Evolutionary conservation across 768 basidiomycete genomes (phyloP), one percentile per base, ranked within the genome.

Genomic region (Mycena vulgaris): DNA sequence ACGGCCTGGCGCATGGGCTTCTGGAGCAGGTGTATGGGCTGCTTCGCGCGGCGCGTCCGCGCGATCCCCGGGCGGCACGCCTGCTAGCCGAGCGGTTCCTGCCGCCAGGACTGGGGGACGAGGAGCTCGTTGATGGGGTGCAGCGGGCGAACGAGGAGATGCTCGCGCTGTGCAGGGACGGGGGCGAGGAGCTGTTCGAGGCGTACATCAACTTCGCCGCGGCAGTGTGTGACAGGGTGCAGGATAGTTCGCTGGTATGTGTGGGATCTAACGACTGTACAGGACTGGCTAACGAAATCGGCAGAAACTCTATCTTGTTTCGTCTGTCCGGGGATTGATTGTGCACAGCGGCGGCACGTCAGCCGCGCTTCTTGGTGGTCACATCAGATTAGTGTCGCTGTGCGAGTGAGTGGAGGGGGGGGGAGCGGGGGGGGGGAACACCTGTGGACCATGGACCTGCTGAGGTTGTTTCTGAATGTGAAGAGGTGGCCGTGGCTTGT

Each of bases 291-390:
- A 61, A 56, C 56, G 56, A 21, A 63, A 13, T 45, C 59, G 42
- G 51, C 77, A 92, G 92, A 88, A 86, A 80, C 70, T 77, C 61
- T 94, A 91, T 78, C 81, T 93, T 42, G 78, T 85, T 66, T 37
- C 58, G 52, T 47, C 76, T 78, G 45, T 56, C 7, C 63, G 57
- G 63, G 11, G 57, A 35, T 27, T 63, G 53, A 61, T 62, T 30
- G 58, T 1, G 8, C 48, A 21, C 21, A 45, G 19, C 42, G 42
- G 42, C 19, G 42, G 42, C 6, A 5, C 3, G 21, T 45, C 42
- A 45, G 4, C 42, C 5, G 42, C 42, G 42, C 42, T 45, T 45
- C 42, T 45, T 5, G 42, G 21, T n/a, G 42, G 42, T 5, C 42
- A 45, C 42, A 45, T 45, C 42, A 45, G 42, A 45, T 45, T 45